Conservation (phyloP, 2,329 filamentous ascomycete species). For the Monosporascus sp. region DNA sequence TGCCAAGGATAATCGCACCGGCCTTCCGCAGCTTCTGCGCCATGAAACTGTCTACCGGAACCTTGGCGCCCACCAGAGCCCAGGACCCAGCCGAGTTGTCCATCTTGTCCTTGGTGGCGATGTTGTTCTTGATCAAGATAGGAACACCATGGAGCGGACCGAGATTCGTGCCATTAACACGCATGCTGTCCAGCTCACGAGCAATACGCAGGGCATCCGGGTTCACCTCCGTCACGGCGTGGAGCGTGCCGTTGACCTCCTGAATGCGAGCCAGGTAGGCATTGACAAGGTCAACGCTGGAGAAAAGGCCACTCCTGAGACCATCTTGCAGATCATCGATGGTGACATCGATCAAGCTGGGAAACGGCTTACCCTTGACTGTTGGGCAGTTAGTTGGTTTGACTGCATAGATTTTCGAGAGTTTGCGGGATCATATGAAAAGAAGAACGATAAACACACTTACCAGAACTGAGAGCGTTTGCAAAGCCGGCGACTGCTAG, state of each 20-base stretch:
- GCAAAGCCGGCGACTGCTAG: no score
- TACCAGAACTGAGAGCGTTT: no score
- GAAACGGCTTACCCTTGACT: no score
- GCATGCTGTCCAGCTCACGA: constrained; percentile 52
- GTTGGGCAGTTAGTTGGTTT: no score
- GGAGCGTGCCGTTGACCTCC: not conserved
- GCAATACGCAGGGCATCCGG: constrained; percentile 63
- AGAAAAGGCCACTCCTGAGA: not conserved
- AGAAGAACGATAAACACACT: no score
- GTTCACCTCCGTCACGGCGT: constrained; percentile 57
- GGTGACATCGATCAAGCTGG: no score
- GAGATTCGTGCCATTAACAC: constrained; percentile 48
- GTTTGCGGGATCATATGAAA: no score
- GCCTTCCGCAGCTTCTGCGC: no score
- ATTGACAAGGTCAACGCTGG: not conserved
- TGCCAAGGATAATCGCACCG: no score
- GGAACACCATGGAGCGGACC: constrained; percentile 70
- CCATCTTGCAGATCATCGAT: no score
- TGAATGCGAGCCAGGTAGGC: not conserved
- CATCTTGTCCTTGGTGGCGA: constrained; percentile 62
- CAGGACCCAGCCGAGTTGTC: constrained; percentile 68
- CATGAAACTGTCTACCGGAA: constrained; percentile 60
- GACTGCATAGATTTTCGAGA: no score
- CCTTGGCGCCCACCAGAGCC: constrained; percentile 59
- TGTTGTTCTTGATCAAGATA: constrained; percentile 70